Evolutionary conservation across 495 filamentous ascomycete genomes (phyloP).

Genomic region (Pyronema omphalodes): DNA sequence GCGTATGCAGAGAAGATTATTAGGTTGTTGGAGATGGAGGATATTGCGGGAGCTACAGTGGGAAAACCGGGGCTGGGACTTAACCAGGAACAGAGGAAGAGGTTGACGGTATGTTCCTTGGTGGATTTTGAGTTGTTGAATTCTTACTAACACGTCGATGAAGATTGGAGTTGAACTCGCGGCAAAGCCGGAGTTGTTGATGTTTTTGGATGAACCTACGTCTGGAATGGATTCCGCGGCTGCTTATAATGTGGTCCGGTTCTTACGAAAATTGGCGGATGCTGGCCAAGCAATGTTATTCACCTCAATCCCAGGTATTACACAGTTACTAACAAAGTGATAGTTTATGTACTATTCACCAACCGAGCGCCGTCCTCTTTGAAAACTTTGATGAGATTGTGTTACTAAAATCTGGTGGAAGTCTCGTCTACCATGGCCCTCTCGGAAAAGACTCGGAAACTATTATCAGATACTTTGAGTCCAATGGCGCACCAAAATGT

Average conservation of each 20-base stretch:
- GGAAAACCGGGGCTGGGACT: slow-evolving; percentile 36
- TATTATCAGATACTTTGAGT: slow-evolving; percentile 46
- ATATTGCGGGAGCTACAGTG: slow-evolving; percentile 36
- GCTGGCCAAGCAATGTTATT: slow-evolving; percentile 39
- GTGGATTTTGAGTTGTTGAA: neutral
- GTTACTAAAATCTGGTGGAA: slow-evolving; percentile 48
- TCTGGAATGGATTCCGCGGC: slow-evolving; percentile 48
- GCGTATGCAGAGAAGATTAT: slow-evolving; percentile 42
- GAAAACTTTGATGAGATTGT: slow-evolving; percentile 56
- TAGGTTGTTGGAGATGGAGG: slow-evolving; percentile 38
- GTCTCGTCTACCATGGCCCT: slow-evolving; percentile 52
- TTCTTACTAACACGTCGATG: neutral
- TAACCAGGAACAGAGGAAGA: slow-evolving; percentile 43
- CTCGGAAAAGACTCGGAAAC: slow-evolving; percentile 34
- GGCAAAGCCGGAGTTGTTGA: slow-evolving; percentile 44
- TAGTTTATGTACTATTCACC: slow-evolving; percentile 51
- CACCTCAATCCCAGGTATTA: neutral
- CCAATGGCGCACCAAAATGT: slow-evolving; percentile 42
- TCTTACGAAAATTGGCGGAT: slow-evolving; percentile 46
- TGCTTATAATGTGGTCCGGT: slow-evolving; percentile 45
- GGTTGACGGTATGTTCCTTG: slow-evolving; percentile 29
- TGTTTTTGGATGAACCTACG: slow-evolving; percentile 54
- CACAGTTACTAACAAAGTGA: neutral
- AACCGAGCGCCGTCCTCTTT: slow-evolving; percentile 54
- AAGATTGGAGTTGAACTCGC: slow-evolving; percentile 49